These are phyloP conservation scores for Hypoxylon sp. DNA, from an alignment of 2,329 filamentous ascomycete species.

Conservation along the genomic window DNA sequence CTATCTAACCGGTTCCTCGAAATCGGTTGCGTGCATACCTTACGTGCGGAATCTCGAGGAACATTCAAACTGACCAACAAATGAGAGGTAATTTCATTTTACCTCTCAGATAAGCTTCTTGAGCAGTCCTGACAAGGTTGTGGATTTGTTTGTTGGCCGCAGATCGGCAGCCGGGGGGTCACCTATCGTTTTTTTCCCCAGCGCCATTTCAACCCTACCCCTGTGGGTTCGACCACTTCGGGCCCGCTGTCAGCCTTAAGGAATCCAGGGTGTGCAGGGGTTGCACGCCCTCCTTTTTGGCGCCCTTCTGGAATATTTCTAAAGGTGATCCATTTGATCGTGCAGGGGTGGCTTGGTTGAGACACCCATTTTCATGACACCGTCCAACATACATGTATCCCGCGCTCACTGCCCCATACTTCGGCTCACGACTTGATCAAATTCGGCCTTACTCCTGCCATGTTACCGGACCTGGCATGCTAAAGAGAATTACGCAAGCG, in stretches of 20 bases:
- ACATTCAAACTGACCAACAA: neutral
- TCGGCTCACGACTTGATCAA: neutral
- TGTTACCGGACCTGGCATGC: constrained; percentile 13
- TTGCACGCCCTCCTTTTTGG: constrained; percentile 2
- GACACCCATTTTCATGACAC: constrained; percentile 1
- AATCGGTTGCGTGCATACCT: neutral
- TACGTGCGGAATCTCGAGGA: constrained; percentile 9
- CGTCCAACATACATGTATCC: no score
- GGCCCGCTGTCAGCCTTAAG: constrained; percentile 26
- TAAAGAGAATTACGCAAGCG: neutral
- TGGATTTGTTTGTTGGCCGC: neutral
- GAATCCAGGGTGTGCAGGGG: constrained; percentile 4
- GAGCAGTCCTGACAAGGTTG: neutral
- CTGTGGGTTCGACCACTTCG: constrained; percentile 3
- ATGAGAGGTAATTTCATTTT: constrained; percentile 16
- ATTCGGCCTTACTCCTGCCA: constrained; percentile 2
- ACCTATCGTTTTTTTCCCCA: neutral
- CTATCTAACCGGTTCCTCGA: neutral
- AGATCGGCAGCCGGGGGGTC: constrained; percentile 3
- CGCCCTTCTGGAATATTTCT: constrained; percentile 27
- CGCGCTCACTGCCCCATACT: neutral
- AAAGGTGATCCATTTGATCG: constrained; percentile 1
- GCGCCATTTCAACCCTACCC: neutral
- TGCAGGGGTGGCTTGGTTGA: constrained; percentile 1
- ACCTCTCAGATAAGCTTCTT: constrained; percentile 12